Evolutionary conservation across 1,284 basidiomycete genomes (phyloP).

Genomic region (Cutaneotrichosporon sp.): DNA sequence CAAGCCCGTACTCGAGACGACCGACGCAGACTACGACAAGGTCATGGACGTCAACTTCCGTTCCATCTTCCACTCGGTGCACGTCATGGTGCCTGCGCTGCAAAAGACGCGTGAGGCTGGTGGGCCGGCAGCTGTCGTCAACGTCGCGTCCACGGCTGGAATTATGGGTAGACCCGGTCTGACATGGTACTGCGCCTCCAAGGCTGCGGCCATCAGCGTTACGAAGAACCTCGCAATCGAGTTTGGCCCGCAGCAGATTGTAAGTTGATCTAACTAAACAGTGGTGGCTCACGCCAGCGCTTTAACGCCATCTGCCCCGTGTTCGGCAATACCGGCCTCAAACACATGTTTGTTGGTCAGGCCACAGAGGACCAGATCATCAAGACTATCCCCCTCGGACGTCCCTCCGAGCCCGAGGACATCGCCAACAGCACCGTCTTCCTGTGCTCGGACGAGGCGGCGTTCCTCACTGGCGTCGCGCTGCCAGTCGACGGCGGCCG

Average conservation of each 20-base stretch:
- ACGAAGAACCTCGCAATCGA: slow-evolving; percentile 20
- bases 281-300: slow-evolving; percentile 9
- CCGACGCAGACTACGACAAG: slow-evolving; percentile 16
- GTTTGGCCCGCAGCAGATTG: slow-evolving; percentile 17
- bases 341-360: slow-evolving; percentile 18
- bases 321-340: slow-evolving; percentile 18
- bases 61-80: slow-evolving; percentile 16
- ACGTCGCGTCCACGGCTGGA: slow-evolving; percentile 15
- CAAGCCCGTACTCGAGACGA: slow-evolving; percentile 19
- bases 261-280: neutral
- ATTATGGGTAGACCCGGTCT: slow-evolving; percentile 19
- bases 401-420: slow-evolving; percentile 20
- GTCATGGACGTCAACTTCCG: slow-evolving; percentile 19
- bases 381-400: slow-evolving; percentile 16
- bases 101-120: slow-evolving; percentile 8
- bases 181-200: slow-evolving; percentile 18
- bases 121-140: slow-evolving; percentile 13
- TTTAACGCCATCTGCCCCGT: slow-evolving; percentile 23
- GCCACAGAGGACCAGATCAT: slow-evolving; percentile 14
- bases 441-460: slow-evolving; percentile 20
- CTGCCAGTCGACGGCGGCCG: slow-evolving; percentile 21
- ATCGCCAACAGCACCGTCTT: slow-evolving; percentile 22
- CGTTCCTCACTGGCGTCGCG: slow-evolving; percentile 23
- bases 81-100: slow-evolving; percentile 15
- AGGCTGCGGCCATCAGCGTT: slow-evolving; percentile 11